A percentile compares a stretch with the other conserved stretches of the same genome.
Evolutionary conservation across 805 yeast species (phyloP).

Genomic region (Wickerhamiella allomyrinae): DNA sequence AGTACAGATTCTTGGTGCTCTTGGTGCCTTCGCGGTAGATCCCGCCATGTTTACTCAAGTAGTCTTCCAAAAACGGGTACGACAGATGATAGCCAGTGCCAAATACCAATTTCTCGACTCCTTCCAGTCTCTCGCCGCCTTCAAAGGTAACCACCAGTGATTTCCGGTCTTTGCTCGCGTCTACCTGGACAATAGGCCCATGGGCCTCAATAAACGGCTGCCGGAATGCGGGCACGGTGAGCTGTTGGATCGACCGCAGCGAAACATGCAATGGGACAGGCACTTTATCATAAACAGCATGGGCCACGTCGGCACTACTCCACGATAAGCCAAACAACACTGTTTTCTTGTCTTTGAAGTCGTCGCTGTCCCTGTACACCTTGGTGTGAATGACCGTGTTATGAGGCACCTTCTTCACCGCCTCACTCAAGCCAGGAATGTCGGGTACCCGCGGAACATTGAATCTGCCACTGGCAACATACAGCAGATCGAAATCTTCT

Average conservation of each 20-base stretch:
- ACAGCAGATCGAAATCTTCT: conserved; percentile 15
- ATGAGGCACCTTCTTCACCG: conserved; percentile 10
- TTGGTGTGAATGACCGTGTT: conserved; percentile 24
- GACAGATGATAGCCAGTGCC: conserved; percentile 14
- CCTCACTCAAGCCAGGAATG: conserved; percentile 18
- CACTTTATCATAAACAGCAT: conserved; percentile 18
- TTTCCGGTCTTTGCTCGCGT: not conserved
- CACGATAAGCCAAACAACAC: conserved; percentile 23
- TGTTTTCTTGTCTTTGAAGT: conserved; percentile 18
- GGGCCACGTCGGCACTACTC: conserved; percentile 13
- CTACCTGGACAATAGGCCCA: conserved; percentile 2
- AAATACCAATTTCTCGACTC: conserved; percentile 9
- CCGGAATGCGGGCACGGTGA: conserved; percentile 7
- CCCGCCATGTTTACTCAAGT: conserved; percentile 6
- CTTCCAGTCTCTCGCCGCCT: conserved; percentile 4
- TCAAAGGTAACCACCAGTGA: conserved; percentile 4
- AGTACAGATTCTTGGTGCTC: conserved; percentile 8
- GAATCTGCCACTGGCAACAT: conserved; percentile 20
- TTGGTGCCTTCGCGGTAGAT: conserved; percentile 5
- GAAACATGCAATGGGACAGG: conserved; percentile 13
- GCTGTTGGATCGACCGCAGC: conserved; percentile 14
- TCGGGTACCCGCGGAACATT: conserved; percentile 21
- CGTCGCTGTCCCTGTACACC: conserved; percentile 21
- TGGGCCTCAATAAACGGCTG: conserved; percentile 15
- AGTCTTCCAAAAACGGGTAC: conserved; percentile 11